Conservation (phyloP, 169 alveolate genomes). For the Eimeria falciformis region DNA sequence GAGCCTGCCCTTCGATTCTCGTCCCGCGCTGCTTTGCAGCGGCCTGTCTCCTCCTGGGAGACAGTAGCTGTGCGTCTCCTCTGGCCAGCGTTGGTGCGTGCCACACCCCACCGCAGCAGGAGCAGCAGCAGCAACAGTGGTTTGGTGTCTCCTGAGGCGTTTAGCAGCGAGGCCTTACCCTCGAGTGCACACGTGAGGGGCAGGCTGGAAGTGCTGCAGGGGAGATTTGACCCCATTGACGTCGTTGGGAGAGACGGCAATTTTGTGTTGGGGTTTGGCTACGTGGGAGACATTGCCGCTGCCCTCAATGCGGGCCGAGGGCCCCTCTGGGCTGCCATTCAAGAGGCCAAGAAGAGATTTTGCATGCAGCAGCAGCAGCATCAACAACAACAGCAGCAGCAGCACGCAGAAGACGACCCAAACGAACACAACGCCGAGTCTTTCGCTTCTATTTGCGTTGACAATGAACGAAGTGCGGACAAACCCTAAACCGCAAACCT, state of each 20-base stretch:
- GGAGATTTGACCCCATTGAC: slow-evolving; percentile 87
- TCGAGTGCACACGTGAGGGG: background rate
- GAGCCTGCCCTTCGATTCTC: background rate
- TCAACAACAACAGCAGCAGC: background rate
- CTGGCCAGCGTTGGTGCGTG: background rate
- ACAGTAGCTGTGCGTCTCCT: background rate
- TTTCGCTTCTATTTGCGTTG: slow-evolving; percentile 38
- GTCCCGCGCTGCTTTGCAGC: background rate
- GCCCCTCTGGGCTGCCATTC: slow-evolving; percentile 24
- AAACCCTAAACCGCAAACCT: no score
- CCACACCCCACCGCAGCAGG: slow-evolving; percentile 41
- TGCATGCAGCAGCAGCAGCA: background rate
- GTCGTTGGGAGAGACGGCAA: slow-evolving; percentile 90
- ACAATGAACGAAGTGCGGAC: slow-evolving; percentile 2
- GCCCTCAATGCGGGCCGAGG: slow-evolving; percentile 53
- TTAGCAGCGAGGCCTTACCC: slow-evolving; percentile 4
- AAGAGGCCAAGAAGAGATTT: slow-evolving; percentile 8
- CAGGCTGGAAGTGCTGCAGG: slow-evolving; percentile 76
- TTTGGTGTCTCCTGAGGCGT: background rate
- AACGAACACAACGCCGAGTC: background rate
- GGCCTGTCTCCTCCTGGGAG: slow-evolving; percentile 17
- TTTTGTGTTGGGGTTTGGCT: slow-evolving; percentile 89
- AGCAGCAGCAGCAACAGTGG: slow-evolving; percentile 60
- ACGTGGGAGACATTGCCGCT: slow-evolving; percentile 82
- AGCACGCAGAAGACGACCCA: background rate